A percentile compares a stretch with the other conserved stretches of the same genome.
Evolutionary conservation across 768 basidiomycete genomes (phyloP).

Genomic region (Daedaleopsis nitida): DNA sequence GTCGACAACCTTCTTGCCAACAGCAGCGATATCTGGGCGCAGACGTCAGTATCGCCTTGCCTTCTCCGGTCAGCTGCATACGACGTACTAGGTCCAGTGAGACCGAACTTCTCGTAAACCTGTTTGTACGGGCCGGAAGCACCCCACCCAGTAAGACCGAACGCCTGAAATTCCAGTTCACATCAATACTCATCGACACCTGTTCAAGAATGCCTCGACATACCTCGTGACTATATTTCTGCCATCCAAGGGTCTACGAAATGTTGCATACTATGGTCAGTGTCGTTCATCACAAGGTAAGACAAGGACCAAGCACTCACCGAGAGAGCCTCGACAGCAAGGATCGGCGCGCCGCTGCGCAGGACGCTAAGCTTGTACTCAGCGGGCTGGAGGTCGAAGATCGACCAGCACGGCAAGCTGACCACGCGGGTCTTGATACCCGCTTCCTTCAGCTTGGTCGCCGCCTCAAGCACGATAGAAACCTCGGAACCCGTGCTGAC

Average conservation of each 20-base stretch:
- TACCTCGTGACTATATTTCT: slow-evolving; percentile 85
- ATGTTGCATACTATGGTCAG: not conserved
- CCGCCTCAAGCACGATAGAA: slow-evolving; percentile 83
- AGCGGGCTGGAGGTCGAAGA: slow-evolving; percentile 80
- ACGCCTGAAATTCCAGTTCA: slow-evolving; percentile 50
- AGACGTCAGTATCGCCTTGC: not conserved
- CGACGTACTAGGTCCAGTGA: slow-evolving; percentile 71
- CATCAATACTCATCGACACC: slow-evolving; percentile 10
- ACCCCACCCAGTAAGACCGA: slow-evolving; percentile 76
- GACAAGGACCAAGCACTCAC: slow-evolving; percentile 36
- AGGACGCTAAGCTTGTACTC: slow-evolving; percentile 84
- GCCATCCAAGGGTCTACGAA: slow-evolving; percentile 78
- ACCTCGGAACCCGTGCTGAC: slow-evolving; percentile 92
- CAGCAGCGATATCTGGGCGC: slow-evolving; percentile 65
- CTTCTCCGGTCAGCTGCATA: not conserved
- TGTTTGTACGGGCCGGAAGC: slow-evolving; percentile 88
- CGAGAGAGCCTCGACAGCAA: slow-evolving; percentile 84
- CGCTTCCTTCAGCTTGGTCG: slow-evolving; percentile 71
- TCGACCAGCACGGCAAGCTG: slow-evolving; percentile 87
- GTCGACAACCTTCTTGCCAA: slow-evolving; percentile 83
- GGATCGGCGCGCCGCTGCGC: slow-evolving; percentile 85
- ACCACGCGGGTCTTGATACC: slow-evolving; percentile 84
- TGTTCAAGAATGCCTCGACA: slow-evolving; percentile 21
- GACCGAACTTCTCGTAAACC: slow-evolving; percentile 89
- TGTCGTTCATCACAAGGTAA: slow-evolving; percentile 2